Percentiles rank a stretch among this genome's conserved stretches.
Evolutionary conservation across 2,329 filamentous ascomycete genomes (phyloP).

Genomic region (Phyllosticta citribraziliensis): DNA sequence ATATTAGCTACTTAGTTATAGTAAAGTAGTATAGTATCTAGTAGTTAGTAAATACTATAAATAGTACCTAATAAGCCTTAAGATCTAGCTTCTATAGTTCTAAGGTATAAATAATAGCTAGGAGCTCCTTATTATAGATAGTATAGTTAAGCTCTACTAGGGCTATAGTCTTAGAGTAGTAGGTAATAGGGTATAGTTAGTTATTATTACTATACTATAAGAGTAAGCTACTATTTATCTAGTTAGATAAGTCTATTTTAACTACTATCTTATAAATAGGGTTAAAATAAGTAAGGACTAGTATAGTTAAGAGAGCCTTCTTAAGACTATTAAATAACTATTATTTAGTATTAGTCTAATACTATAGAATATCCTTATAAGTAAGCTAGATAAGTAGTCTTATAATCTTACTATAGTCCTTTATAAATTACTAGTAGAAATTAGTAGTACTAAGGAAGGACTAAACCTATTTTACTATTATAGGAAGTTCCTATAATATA

Average conservation of each 20-base stretch:
- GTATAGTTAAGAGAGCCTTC: not conserved
- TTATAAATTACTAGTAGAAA: conserved; percentile 6
- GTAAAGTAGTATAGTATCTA: not conserved
- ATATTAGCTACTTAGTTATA: not conserved
- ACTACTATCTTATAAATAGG: not conserved
- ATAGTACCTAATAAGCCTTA: not conserved
- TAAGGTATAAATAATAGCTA: not conserved
- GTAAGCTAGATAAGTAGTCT: not conserved
- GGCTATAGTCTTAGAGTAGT: not conserved
- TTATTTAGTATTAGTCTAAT: not conserved
- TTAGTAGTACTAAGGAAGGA: conserved; percentile 12
- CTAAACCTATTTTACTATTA: conserved; percentile 6
- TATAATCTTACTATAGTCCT: not conserved
- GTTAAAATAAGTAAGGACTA: not conserved
- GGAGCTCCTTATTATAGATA: not conserved
- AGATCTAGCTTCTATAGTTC: not conserved
- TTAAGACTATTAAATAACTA: not conserved
- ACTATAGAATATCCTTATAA: not conserved
- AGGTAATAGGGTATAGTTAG: not conserved
- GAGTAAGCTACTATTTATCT: not conserved
- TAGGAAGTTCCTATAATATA: not conserved
- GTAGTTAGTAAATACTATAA: not conserved
- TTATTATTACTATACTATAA: not conserved
- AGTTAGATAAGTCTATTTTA: not conserved
- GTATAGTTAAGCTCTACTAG: not conserved